Percentiles rank a stretch among this genome's conserved stretches.
Evolutionary conservation across 257 asterid genomes (phyloP).

Genomic region (Cordia subcordata): DNA sequence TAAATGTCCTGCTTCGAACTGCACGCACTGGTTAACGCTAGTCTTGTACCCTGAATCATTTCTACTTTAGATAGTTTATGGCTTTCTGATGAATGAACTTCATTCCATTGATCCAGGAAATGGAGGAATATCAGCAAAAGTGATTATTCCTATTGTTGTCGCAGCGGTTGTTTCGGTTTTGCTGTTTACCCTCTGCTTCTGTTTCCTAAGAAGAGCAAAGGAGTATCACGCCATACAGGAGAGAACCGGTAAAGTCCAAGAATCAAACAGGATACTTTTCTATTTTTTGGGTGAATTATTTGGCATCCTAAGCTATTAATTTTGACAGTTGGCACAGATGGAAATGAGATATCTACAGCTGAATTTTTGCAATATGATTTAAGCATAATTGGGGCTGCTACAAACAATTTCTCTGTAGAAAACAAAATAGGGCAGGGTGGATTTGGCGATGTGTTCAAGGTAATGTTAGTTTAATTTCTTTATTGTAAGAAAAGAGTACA

Average conservation of each 20-base stretch:
- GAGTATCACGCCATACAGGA: neutral
- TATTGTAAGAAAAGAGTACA: neutral
- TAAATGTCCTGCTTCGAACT: no score
- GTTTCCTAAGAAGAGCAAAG: neutral
- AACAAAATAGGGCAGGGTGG: conserved; percentile 12
- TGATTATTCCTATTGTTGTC: conserved; percentile 11
- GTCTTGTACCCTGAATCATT: no score
- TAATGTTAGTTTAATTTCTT: neutral
- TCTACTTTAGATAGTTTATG: no score
- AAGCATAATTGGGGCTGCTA: conserved; percentile 2
- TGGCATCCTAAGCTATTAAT: neutral
- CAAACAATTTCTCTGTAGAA: conserved; percentile 9
- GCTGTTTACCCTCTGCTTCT: neutral
- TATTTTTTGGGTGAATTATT: neutral
- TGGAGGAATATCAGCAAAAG: conserved; percentile 8
- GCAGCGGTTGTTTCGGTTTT: neutral
- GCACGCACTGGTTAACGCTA: no score
- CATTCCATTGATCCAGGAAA: conserved; percentile 3
- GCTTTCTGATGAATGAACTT: no score
- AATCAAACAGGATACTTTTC: neutral
- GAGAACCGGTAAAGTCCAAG: conserved; percentile 4
- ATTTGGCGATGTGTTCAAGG: conserved; percentile 22
- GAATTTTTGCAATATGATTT: conserved; percentile 10
- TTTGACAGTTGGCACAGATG: neutral
- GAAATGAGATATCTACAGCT: neutral